These are phyloP conservation scores for Elsinoe fawcettii DNA, from an alignment of 2,329 filamentous ascomycete species.

Conservation along the genomic window DNA sequence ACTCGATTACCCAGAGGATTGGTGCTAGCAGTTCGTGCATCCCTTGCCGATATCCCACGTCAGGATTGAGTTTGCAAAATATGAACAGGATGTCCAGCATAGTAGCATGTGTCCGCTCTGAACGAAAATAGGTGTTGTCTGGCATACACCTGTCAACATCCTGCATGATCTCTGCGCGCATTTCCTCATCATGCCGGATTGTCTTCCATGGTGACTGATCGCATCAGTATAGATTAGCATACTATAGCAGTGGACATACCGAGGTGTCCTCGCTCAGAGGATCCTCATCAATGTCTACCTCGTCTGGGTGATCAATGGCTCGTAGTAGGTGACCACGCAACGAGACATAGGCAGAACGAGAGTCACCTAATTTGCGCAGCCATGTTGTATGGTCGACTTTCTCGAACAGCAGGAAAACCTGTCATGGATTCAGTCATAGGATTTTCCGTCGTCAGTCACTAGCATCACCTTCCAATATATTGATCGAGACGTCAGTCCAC, in stretches of 20 bases:
- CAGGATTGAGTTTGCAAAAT: constrained; percentile 85
- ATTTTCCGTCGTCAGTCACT: background rate
- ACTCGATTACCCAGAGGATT: constrained; percentile 73
- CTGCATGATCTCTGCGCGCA: constrained; percentile 83
- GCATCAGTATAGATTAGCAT: constrained; percentile 16
- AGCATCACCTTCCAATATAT: constrained; percentile 82
- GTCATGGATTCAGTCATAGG: constrained; percentile 18
- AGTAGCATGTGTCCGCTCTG: constrained; percentile 67
- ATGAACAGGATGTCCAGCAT: constrained; percentile 87
- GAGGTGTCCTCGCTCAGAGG: constrained; percentile 76
- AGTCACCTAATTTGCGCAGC: constrained; percentile 58
- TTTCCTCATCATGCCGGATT: constrained; percentile 73
- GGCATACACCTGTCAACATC: constrained; percentile 88
- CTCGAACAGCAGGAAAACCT: constrained; percentile 77
- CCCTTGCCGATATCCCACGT: constrained; percentile 87
- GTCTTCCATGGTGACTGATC: constrained; percentile 79
- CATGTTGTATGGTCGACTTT: constrained; percentile 58
- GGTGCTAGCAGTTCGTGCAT: constrained; percentile 97
- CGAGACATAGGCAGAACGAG: constrained; percentile 65
- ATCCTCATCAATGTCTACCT: constrained; percentile 66
- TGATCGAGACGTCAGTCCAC: constrained; percentile 59
- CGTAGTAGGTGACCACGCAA: constrained; percentile 67
- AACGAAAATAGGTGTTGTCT: constrained; percentile 83
- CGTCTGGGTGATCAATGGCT: constrained; percentile 76
- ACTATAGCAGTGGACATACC: constrained; percentile 38